Evolutionary conservation across 2,329 filamentous ascomycete genomes (phyloP).

Genomic region (Aspergillus nomiae): DNA sequence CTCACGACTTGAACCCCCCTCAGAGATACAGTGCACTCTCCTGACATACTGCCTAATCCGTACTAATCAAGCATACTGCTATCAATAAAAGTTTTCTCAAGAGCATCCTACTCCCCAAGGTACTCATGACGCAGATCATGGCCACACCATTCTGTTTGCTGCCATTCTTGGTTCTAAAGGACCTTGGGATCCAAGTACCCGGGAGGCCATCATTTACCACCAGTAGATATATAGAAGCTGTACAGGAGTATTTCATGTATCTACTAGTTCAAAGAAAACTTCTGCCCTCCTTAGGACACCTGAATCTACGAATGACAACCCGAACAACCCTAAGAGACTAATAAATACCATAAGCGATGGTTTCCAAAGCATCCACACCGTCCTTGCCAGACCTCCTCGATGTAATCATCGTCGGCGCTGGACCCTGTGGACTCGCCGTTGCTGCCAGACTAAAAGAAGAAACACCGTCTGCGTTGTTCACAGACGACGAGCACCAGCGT

Average conservation of each 20-base stretch:
- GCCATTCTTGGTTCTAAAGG: conserved; percentile 20
- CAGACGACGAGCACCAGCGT: conserved; percentile 78
- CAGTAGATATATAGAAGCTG: background rate
- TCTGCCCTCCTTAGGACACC: background rate
- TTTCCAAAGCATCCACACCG: background rate
- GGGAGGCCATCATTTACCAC: conserved; percentile 16
- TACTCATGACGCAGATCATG: conserved; percentile 21
- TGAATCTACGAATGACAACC: background rate
- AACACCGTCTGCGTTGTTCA: conserved; percentile 77
- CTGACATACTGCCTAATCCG: background rate
- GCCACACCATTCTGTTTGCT: conserved; percentile 10
- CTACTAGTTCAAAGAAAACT: background rate
- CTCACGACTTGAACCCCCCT: background rate
- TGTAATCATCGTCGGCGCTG: conserved; percentile 72
- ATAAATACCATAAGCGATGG: background rate
- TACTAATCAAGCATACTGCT: background rate
- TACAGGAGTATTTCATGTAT: background rate
- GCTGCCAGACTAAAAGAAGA: conserved; percentile 71
- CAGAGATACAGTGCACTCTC: background rate
- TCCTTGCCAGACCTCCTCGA: conserved; percentile 46
- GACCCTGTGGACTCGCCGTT: conserved; percentile 73
- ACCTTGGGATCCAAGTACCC: conserved; percentile 40
- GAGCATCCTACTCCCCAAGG: conserved; percentile 23
- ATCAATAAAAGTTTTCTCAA: background rate
- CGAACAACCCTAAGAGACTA: background rate